Percentiles rank a stretch among this genome's conserved stretches.
Conservation (phyloP, 805 yeast genomes). For the Metschnikowia kunwiensis region DNA sequence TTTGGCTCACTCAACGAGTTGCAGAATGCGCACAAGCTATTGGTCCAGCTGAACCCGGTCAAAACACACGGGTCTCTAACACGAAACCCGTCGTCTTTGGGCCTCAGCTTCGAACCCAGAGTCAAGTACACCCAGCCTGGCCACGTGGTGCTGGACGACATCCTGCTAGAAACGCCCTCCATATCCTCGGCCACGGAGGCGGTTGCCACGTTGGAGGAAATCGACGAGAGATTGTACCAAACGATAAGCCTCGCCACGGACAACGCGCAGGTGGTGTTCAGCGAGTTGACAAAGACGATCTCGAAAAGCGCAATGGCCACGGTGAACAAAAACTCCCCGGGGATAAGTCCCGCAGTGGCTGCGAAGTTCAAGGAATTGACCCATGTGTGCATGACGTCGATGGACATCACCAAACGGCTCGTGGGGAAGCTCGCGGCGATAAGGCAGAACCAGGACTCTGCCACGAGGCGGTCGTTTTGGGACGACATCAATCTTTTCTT, state of each 20-base stretch:
- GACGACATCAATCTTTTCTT: slow-evolving; percentile 81
- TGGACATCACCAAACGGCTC: slow-evolving; percentile 74
- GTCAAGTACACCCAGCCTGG: slow-evolving; percentile 7
- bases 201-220: slow-evolving; percentile 33
- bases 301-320: slow-evolving; percentile 58
- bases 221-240: slow-evolving; percentile 65
- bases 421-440: slow-evolving; percentile 52
- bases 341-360: slow-evolving; percentile 45
- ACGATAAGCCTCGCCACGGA: slow-evolving; percentile 60
- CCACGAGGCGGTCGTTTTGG: slow-evolving; percentile 67
- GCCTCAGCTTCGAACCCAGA: slow-evolving; percentile 6
- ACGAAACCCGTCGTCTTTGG: slow-evolving; percentile 7
- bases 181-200: slow-evolving; percentile 13
- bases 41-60: slow-evolving; percentile 16
- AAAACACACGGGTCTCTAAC: slow-evolving; percentile 1
- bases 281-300: slow-evolving; percentile 67
- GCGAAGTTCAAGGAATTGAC: slow-evolving; percentile 74
- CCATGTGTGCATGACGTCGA: slow-evolving; percentile 69
- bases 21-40: slow-evolving; percentile 57
- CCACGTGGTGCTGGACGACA: slow-evolving; percentile 10
- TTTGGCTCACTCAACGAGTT: slow-evolving; percentile 66
- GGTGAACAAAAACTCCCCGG: slow-evolving; percentile 24
- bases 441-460: slow-evolving; percentile 43
- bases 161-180: slow-evolving; percentile 10
- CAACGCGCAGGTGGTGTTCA: slow-evolving; percentile 74